Evolutionary conservation across 2,329 filamentous ascomycete species (phyloP).

Genomic region (Neonectria faginata): DNA sequence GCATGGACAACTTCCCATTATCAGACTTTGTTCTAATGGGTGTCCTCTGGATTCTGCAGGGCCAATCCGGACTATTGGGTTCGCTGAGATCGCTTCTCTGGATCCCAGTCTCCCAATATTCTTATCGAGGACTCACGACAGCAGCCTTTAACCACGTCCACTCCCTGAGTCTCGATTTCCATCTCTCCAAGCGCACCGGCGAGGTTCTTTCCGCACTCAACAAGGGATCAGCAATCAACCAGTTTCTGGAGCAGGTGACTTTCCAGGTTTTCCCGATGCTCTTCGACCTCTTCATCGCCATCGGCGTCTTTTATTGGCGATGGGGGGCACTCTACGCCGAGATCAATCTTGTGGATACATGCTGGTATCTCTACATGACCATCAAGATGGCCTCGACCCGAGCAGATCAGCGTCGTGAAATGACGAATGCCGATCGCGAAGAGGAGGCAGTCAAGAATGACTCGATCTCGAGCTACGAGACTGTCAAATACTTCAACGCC

Average conservation of each 20-base stretch:
- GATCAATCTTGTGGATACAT: slow-evolving; percentile 89
- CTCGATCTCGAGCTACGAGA: slow-evolving; percentile 98
- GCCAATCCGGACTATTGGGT: slow-evolving; percentile 86
- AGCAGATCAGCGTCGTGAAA: slow-evolving; percentile 88
- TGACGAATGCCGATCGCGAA: slow-evolving; percentile 94
- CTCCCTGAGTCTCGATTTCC: slow-evolving; percentile 93
- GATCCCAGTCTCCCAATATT: slow-evolving; percentile 98
- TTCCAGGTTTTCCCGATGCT: slow-evolving; percentile 97
- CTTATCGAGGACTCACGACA: slow-evolving; percentile 92
- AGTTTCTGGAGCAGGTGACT: slow-evolving; percentile 94
- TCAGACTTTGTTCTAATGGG: slow-evolving; percentile 58
- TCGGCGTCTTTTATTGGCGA: slow-evolving; percentile 77
- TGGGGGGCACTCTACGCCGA: slow-evolving; percentile 82
- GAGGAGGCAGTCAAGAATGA: slow-evolving; percentile 99
- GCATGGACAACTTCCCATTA: slow-evolving; percentile 51
- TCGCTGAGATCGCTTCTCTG: slow-evolving; percentile 86
- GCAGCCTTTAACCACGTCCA: slow-evolving; percentile 98
- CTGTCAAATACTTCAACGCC: slow-evolving; percentile 90
- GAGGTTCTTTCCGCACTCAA: slow-evolving; percentile 95
- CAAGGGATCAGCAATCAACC: slow-evolving; percentile 96
- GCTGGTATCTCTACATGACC: slow-evolving; percentile 96
- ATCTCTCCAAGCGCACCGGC: slow-evolving; percentile 94
- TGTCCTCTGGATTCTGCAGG: slow-evolving; percentile 86
- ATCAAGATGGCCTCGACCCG: slow-evolving; percentile 95
- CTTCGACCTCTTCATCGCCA: slow-evolving; percentile 86